These are phyloP conservation scores for Amborella trichopoda DNA, from an alignment of 164 flowering plant species.

Conservation along the genomic window DNA sequence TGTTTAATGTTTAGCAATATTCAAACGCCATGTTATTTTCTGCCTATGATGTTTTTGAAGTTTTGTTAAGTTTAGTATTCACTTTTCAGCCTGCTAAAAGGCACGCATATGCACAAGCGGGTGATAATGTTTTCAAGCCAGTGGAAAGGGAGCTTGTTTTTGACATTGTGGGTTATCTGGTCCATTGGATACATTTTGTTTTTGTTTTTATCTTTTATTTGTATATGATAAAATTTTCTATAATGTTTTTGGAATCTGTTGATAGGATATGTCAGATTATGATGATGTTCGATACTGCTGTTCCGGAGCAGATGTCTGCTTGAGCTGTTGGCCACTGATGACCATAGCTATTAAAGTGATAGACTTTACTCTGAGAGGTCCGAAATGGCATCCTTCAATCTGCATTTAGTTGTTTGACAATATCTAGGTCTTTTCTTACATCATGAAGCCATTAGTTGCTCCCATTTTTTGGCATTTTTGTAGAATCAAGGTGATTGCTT, in stretches of 20 bases:
- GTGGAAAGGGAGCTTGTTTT: slow-evolving; percentile 93
- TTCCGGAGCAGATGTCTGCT: slow-evolving; percentile 91
- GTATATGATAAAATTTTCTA: too few species aligned
- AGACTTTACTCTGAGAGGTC: slow-evolving; percentile 93
- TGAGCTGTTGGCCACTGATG: slow-evolving; percentile 96
- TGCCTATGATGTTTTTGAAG: not conserved
- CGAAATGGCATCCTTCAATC: too few species aligned
- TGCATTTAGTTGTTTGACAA: too few species aligned
- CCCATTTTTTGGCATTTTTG: too few species aligned
- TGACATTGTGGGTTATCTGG: slow-evolving; percentile 65
- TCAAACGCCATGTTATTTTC: not conserved
- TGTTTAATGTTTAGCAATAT: not conserved
- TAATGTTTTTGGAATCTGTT: slow-evolving; percentile 1
- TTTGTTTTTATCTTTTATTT: too few species aligned
- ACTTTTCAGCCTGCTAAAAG: slow-evolving; percentile 76
- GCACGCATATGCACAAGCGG: slow-evolving; percentile 72
- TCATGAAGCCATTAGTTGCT: too few species aligned
- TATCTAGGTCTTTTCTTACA: too few species aligned
- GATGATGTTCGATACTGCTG: slow-evolving; percentile 98
- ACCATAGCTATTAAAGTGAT: slow-evolving; percentile 89
- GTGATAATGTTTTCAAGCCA: slow-evolving; percentile 68
- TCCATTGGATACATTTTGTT: too few species aligned
- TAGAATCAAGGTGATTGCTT: too few species aligned
- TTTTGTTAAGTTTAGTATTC: not conserved
- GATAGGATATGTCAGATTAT: slow-evolving; percentile 92